These are phyloP conservation scores for Lepraria neglecta DNA, from an alignment of 495 filamentous ascomycete genomes.

Conservation along the genomic window DNA sequence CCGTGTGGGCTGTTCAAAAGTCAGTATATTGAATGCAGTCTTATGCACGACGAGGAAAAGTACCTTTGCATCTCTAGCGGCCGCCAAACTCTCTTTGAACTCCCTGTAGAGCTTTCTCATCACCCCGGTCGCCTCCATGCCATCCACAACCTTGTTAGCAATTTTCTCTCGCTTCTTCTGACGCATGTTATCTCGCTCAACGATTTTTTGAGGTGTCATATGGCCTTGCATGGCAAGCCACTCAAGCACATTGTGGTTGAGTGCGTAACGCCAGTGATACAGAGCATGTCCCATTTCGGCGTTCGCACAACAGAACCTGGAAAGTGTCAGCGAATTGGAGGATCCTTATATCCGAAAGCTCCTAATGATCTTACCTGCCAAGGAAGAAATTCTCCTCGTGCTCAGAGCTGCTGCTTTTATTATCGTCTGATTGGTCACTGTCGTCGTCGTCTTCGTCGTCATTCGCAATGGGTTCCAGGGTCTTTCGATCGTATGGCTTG, in stretches of 20 bases:
- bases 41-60: conserved; percentile 7
- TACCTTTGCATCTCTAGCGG: conserved; percentile 46
- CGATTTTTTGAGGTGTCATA: conserved; percentile 44
- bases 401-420: conserved; percentile 33
- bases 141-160: conserved; percentile 51
- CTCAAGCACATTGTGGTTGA: conserved; percentile 63
- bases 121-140: conserved; percentile 50
- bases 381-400: conserved; percentile 39
- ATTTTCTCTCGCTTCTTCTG: conserved; percentile 46
- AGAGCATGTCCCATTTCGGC: conserved; percentile 63
- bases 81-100: conserved; percentile 52
- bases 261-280: conserved; percentile 67
- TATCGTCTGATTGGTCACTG: conserved; percentile 28
- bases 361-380: conserved; percentile 35
- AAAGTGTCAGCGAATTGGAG: neutral
- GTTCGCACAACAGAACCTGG: conserved; percentile 58
- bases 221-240: conserved; percentile 53
- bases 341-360: neutral
- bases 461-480: conserved; percentile 58
- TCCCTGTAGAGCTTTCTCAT: conserved; percentile 52
- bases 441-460: conserved; percentile 40
- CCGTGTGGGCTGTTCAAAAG: conserved; percentile 11
- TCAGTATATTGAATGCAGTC: neutral
- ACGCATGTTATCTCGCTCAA: conserved; percentile 49
- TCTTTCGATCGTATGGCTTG: conserved; percentile 60